Conservation (phyloP, 805 yeast species). For the Teunomyces cretensis region DNA sequence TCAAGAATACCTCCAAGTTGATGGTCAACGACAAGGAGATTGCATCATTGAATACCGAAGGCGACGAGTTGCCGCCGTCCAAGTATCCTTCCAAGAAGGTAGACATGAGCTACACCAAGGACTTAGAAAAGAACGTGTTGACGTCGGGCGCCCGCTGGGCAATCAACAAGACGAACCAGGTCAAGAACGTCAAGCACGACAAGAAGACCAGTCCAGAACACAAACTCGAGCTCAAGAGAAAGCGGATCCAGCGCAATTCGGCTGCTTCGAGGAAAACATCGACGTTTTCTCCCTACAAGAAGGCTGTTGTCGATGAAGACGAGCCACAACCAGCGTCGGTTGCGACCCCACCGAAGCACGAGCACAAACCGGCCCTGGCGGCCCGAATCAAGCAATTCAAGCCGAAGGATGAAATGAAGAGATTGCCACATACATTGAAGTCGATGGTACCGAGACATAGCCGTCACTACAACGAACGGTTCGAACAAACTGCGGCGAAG, state of each 20-base stretch:
- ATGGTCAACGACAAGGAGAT: slow-evolving; percentile 8
- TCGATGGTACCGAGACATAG: not conserved
- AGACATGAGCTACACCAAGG: slow-evolving; percentile 11
- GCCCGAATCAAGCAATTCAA: not conserved
- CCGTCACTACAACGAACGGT: slow-evolving; percentile 1
- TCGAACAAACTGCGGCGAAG: slow-evolving; percentile 2
- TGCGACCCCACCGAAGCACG: no score
- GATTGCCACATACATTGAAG: not conserved
- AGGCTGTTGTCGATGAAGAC: not conserved
- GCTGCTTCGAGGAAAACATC: not conserved
- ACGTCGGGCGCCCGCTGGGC: slow-evolving; percentile 10
- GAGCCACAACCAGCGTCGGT: no score
- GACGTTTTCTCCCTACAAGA: not conserved
- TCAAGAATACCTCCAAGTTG: slow-evolving; percentile 8
- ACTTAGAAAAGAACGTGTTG: slow-evolving; percentile 10
- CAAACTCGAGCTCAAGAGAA: slow-evolving; percentile 1
- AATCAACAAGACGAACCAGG: slow-evolving; percentile 4
- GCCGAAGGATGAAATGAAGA: not conserved
- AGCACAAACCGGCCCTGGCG: not conserved
- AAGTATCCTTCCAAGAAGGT: slow-evolving; percentile 7
- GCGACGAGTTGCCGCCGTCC: slow-evolving; percentile 3
- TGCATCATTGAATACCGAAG: slow-evolving; percentile 5
- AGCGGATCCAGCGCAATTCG: not conserved
- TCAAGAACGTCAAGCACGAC: not conserved
- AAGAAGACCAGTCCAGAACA: not conserved